phyloP scores from a whole-genome alignment of 169 alveolate species.

The Theileria equi region DNA sequence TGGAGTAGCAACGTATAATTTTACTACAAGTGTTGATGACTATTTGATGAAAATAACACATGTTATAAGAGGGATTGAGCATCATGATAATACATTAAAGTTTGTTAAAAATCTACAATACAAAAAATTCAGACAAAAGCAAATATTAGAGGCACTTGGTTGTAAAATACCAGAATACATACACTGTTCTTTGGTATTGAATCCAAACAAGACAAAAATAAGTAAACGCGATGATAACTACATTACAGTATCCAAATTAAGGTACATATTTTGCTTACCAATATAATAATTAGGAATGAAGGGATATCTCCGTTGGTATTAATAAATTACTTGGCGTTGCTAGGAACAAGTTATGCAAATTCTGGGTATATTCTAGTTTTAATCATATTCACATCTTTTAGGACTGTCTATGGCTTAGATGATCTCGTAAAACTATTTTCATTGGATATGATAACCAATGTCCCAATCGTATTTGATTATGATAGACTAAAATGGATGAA shows the following conservation, averaged over 20 bases:
- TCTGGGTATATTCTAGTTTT: background rate
- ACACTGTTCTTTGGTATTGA: conserved; percentile 50
- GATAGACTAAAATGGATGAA: conserved; percentile 43
- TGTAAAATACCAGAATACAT: conserved; percentile 29
- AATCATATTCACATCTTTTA: background rate
- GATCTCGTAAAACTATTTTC: conserved; percentile 20
- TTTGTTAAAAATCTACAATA: conserved; percentile 2
- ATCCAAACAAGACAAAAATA: conserved; percentile 30
- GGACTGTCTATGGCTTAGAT: conserved; percentile 11
- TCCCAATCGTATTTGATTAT: conserved; percentile 39
- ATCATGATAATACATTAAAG: conserved; percentile 71
- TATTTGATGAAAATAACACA: conserved; percentile 72
- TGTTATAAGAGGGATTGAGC: conserved; percentile 81
- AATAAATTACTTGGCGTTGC: conserved; percentile 46
- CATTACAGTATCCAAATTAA: conserved; percentile 9
- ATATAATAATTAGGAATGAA: conserved; percentile 5
- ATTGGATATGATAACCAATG: conserved; percentile 10
- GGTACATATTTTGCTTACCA: conserved; percentile 1
- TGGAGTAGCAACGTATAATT: conserved; percentile 79
- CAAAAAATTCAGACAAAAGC: conserved; percentile 16
- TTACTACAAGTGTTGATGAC: conserved; percentile 80
- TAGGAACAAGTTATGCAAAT: conserved; percentile 49
- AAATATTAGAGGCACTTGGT: conserved; percentile 22
- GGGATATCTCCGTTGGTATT: conserved; percentile 37
- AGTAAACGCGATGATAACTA: conserved; percentile 32